Percentiles rank a stretch among this genome's conserved stretches.
Evolutionary conservation across 345 rosid genomes (phyloP).

Genomic region (Pistacia atlantica): DNA sequence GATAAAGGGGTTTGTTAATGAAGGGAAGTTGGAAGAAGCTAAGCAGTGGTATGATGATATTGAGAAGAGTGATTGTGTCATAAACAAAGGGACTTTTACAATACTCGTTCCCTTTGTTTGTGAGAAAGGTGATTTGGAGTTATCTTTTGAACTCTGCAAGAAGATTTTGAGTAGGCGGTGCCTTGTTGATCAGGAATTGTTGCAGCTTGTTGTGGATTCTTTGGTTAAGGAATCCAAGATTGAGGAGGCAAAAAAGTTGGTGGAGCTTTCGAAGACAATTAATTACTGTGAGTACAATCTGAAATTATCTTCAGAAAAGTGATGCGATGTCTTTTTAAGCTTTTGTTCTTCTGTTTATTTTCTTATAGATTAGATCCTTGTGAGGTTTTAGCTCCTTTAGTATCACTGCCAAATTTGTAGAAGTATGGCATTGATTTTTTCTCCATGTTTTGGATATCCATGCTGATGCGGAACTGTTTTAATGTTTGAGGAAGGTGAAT

Average conservation of each 20-base stretch:
- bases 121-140: conserved; percentile 55
- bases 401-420: background rate
- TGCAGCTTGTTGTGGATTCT: conserved; percentile 55
- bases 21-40: conserved; percentile 46
- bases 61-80: conserved; percentile 30
- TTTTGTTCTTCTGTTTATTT: background rate
- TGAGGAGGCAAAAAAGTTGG: conserved; percentile 61
- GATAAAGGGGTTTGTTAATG: conserved; percentile 50
- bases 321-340: conserved; percentile 7
- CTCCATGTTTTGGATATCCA: too few species aligned
- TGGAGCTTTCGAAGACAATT: conserved; percentile 46
- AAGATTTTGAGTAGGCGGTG: conserved; percentile 32
- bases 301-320: conserved; percentile 36
- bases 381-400: background rate
- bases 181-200: conserved; percentile 34
- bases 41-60: conserved; percentile 56
- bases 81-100: conserved; percentile 40
- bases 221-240: conserved; percentile 49
- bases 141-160: conserved; percentile 50
- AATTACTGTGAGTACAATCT: conserved; percentile 39
- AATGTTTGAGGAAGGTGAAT: too few species aligned
- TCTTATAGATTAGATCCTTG: background rate
- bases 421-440: too few species aligned
- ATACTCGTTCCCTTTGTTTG: conserved; percentile 47
- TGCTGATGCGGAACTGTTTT: too few species aligned